Evolutionary conservation across 345 rosid species (phyloP), one percentile per base, ranked within the genome.

Genomic region (Chamaenerion angustifolium): DNA sequence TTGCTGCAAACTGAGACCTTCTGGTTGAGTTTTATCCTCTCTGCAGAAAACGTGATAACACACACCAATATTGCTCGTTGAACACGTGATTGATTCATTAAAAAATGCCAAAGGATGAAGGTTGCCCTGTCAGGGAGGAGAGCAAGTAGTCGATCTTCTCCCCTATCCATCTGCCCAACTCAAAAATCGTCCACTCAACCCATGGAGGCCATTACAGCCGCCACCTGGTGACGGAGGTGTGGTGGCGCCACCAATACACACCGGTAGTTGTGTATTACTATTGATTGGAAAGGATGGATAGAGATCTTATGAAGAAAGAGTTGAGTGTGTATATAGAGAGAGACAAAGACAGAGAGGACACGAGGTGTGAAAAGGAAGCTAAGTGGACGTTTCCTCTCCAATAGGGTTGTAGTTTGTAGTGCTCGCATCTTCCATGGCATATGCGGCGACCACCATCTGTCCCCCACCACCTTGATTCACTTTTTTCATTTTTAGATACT

Each of bases 91-190:
- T 15, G 11, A 3, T 9, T 3, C 17, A 15, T 16, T 4, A 10
- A 11, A 45, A 65, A 47, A n/a, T 65, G 74, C 74, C 74, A 70
- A 70, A 70, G 65, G 70, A 62, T 61, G 47, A 58, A 53, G 54
- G 70, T 70, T 70, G 74, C 74, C 74, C 74, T 58, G 64, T 13
- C 40, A 51, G 47, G 48, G 62, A 52, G n/a, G n/a, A n/a, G n/a
- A n/a, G n/a, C n/a, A n/a, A n/a, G n/a, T n/a, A n/a, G 49, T 41
- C 27, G 15, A 12, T 1, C 25, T 21, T 21, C 25, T 21, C 25
- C 25, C 25, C 10, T n/a, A 9, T 21, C 16, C 9, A 25, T 15
- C 48, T 15, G 31, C 40, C 40, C 11, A 35, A n/a, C 42, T 17
- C 55, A 16, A 21, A 17, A 40, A 16, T 14, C 55, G 6, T 8